phyloP scores from a whole-genome alignment of 73 alveolate species.

The Blepharisma japonicum region DNA sequence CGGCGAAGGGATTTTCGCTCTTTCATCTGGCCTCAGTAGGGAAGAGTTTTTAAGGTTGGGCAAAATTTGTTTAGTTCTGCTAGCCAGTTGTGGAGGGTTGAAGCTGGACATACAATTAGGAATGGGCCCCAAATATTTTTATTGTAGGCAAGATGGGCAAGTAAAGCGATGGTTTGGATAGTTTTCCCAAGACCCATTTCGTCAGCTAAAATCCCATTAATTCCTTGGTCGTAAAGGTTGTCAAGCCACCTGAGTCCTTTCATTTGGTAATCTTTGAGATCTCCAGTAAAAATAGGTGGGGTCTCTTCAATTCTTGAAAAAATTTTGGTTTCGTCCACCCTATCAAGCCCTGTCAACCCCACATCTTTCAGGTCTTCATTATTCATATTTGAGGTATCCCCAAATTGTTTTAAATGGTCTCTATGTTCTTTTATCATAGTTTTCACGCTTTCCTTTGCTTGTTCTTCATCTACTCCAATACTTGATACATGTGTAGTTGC shows the following conservation, averaged over 20 bases:
- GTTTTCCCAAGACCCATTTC: conserved; percentile 99
- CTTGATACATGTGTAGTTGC: conserved; percentile 45
- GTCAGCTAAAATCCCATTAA: conserved; percentile 99
- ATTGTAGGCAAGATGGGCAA: conserved; percentile 85
- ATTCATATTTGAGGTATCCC: conserved; percentile 42
- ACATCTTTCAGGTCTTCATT: conserved; percentile 41
- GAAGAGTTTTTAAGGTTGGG: conserved; percentile 91
- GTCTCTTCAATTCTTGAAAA: conserved; percentile 77
- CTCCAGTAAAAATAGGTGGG: conserved; percentile 90
- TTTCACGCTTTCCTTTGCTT: conserved; percentile 80
- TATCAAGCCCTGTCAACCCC: conserved; percentile 68
- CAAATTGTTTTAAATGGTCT: conserved; percentile 71
- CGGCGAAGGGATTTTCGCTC: conserved; percentile 91
- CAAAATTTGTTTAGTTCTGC: conserved; percentile 88
- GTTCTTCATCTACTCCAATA: conserved; percentile 81
- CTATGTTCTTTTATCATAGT: conserved; percentile 77
- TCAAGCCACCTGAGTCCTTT: conserved; percentile 99
- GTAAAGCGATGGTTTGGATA: conserved; percentile 92
- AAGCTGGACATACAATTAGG: conserved; percentile 93
- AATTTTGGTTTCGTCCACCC: conserved; percentile 71
- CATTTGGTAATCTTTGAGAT: conserved; percentile 92
- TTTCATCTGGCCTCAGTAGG: conserved; percentile 93
- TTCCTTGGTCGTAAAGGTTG: conserved; percentile 93
- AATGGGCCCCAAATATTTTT: conserved; percentile 98
- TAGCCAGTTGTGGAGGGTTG: conserved; percentile 92